Conservation (phyloP, 2,329 filamentous ascomycete genomes). For the Lasiodiplodia hormozganensis region DNA sequence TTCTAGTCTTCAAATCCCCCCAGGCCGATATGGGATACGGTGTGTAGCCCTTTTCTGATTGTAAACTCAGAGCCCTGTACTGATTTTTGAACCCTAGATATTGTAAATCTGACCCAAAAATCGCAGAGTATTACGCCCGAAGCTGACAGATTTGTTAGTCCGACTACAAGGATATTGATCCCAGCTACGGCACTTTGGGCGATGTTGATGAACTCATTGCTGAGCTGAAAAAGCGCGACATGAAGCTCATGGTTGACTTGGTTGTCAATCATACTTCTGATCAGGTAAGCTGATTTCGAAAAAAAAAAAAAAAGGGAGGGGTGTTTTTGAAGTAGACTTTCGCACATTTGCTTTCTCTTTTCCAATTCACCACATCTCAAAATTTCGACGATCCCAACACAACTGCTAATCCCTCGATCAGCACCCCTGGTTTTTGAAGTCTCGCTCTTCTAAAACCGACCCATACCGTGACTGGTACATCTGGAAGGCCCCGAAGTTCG, state of each 20-base stretch:
- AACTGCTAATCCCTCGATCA: constrained; percentile 41
- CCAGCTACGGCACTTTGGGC: constrained; percentile 69
- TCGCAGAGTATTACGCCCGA: no score
- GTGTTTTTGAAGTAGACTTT: neutral
- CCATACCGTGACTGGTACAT: constrained; percentile 76
- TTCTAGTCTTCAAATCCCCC: constrained; percentile 63
- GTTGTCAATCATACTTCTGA: constrained; percentile 81
- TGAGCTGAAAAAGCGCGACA: constrained; percentile 66
- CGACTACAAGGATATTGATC: constrained; percentile 71
- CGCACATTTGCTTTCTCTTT: neutral
- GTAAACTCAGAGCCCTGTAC: neutral
- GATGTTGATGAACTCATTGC: constrained; percentile 70
- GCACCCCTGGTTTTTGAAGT: constrained; percentile 75
- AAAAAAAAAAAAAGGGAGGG: no score
- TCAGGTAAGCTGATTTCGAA: constrained; percentile 35
- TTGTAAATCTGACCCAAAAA: neutral
- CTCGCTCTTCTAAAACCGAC: constrained; percentile 65
- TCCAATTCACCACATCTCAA: neutral
- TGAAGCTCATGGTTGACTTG: constrained; percentile 76
- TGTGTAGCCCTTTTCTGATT: constrained; percentile 45
- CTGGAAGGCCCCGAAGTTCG: constrained; percentile 66
- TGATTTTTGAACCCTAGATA: neutral
- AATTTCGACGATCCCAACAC: no score
- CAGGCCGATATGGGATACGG: constrained; percentile 76
- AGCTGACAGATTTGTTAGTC: constrained; percentile 37